phyloP scores from a whole-genome alignment of 192 early-diverging fungal genomes.

The Polychytrium aggregatum region DNA sequence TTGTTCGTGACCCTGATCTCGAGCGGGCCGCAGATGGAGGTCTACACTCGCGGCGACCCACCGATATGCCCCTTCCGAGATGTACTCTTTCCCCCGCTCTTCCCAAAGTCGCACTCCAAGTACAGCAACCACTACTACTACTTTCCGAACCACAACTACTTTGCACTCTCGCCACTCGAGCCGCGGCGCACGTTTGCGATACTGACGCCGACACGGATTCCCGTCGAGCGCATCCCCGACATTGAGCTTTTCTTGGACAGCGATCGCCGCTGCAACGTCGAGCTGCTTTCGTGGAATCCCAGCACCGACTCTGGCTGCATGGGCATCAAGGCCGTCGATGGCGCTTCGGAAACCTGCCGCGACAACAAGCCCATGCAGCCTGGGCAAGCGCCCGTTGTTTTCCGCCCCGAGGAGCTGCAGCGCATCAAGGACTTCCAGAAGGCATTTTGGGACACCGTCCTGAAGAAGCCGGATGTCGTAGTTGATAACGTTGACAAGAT shows the following conservation, averaged over 20 bases:
- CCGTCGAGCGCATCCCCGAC: conserved; percentile 8
- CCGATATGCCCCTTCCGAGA: conserved; percentile 4
- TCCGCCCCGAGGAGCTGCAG: conserved; percentile 6
- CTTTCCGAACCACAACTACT: conserved; percentile 9
- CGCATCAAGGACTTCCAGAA: conserved; percentile 19
- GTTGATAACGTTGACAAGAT: background rate
- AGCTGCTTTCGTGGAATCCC: conserved; percentile 7
- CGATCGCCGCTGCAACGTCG: conserved; percentile 12
- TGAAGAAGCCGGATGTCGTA: conserved; percentile 1
- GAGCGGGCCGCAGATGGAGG: conserved; percentile 22
- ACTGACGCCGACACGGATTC: conserved; percentile 16
- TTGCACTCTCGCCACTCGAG: conserved; percentile 2
- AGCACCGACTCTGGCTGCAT: no score
- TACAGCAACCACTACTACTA: conserved; percentile 9
- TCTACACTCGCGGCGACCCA: conserved; percentile 14
- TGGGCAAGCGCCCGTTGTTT: conserved; percentile 7
- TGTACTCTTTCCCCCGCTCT: conserved; percentile 1
- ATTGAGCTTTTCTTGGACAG: conserved; percentile 16
- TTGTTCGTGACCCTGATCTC: conserved; percentile 21
- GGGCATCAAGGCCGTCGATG: no score
- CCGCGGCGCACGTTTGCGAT: conserved; percentile 22
- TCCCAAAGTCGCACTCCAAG: background rate
- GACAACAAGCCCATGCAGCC: no score
- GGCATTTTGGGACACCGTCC: conserved; percentile 18
- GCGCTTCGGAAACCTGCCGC: no score